Evolutionary conservation across 2,329 filamentous ascomycete species (phyloP), one percentile per base, ranked within the genome.

Genomic region (Aurifilum marmelostoma): DNA sequence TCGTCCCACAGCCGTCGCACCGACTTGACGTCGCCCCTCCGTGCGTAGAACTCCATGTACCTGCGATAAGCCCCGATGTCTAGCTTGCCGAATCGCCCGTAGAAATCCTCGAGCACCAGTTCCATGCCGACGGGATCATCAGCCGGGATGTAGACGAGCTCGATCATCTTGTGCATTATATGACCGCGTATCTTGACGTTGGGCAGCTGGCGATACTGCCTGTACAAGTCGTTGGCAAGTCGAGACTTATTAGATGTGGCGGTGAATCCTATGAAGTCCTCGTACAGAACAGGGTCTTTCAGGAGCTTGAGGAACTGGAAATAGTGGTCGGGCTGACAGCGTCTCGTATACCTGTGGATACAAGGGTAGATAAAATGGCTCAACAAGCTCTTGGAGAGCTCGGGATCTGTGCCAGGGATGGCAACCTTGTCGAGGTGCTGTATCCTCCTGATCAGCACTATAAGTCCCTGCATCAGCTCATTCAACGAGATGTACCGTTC

Each of bases 31-130:
- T 88, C 82, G 21, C 86, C 86, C 5, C 77, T 76, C 9, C 74
- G 70, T 18, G 85, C 83, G 71, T 87, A 84, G 56, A 85, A 84
- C 3, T 78, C 79, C 66, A 88, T 76, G 69, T 80, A 86, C 72
- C 80, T 84, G 68, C 83, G 80, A 69, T 82, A 88, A 0, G 80
- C 84, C 75, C 80, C 80, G 67, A 77, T 74, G 56, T 82, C 80
- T 43, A 86, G 77, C 1, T 73, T 76, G 1, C 77, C 78, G 66
- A 81, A 79, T 37, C 78, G 76, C 34, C 71, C 76, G 66, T 82
- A 77, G 83, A 84, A 88, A 72, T 88, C 86, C 12, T 79, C 74
- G 72, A 83, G 81, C 1, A 88, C 73, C 60, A 80, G 75, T 65
- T 85, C 81, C 63, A 87, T 76, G 18, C 81, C 83, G 16, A 65